Evolutionary conservation across 805 yeast species (phyloP), one percentile per base, ranked within the genome.

Genomic region (Ogataea trehaloabstinens): DNA sequence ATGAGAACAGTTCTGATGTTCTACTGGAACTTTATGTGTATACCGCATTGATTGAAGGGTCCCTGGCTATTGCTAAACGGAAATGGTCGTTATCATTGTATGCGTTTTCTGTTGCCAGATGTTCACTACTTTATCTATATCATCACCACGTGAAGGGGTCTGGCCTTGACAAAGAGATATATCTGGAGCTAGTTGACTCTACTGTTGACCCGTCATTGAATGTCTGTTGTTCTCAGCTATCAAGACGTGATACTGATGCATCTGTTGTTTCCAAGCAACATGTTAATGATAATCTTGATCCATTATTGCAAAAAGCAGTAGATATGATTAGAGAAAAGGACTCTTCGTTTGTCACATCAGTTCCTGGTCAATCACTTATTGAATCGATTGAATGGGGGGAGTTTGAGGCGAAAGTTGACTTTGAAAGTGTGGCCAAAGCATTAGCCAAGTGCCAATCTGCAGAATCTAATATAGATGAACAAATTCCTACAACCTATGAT

Each of bases 371-470:
- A 3, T 37, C 45, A 24, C 31, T 58, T 17, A 48, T 62, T 15
- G 52, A 61, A 20, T 54, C 67, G 10, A 61, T 76, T 25, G 44
- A 60, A n/a, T 76, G 82, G 82, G 64, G 74, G 44, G 60, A 63
- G 35, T 76, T 74, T 51, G 63, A 70, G 7, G 95, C 96, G 0
- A 55, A 55, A 5, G 67, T 90, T 18, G 66, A 71, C 44, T 86
- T 86, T 48, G 83, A 86, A 36, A 88, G 86, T 44, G 69, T 88
- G 31, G 85, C 95, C 0, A 74, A 73, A 53, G 64, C 71, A 30
- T 66, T 85, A 29, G 67, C 72, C 62, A 63, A 66, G 34, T 70
- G 70, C 5, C 52, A 55, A 5, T 45, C 42, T 6, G 59, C 67
- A 17, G 59, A 60, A 11, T 51, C 66, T 12, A 37, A 41, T 1